Conservation (phyloP, 2,329 filamentous ascomycete species). For the Onygenales sp. region DNA sequence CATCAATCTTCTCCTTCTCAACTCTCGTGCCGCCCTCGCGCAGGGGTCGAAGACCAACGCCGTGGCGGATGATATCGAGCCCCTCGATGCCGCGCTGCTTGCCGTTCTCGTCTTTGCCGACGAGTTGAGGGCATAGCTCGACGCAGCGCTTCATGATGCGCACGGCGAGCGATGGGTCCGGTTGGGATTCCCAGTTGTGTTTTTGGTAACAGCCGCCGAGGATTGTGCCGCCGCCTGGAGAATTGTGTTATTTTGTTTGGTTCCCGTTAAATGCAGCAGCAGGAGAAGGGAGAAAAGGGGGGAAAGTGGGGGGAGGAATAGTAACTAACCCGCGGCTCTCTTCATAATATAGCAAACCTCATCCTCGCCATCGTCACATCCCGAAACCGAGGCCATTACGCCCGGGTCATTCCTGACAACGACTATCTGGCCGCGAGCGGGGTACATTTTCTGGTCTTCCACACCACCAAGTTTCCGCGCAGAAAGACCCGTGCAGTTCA, state of each 20-base stretch:
- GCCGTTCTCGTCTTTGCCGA: constrained; percentile 40
- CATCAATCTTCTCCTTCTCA: constrained; percentile 59
- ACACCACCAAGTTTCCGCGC: constrained; percentile 73
- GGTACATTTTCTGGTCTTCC: constrained; percentile 60
- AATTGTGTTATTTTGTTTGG: neutral
- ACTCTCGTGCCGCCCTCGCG: constrained; percentile 64
- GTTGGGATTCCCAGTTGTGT: constrained; percentile 67
- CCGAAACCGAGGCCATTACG: constrained; percentile 60
- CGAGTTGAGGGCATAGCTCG: constrained; percentile 26
- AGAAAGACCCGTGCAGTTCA: constrained; percentile 79
- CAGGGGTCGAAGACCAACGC: constrained; percentile 70
- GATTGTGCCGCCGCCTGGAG: constrained; percentile 64
- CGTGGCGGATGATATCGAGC: constrained; percentile 68
- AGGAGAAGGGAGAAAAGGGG: neutral
- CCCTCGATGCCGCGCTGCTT: constrained; percentile 51
- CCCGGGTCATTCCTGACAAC: constrained; percentile 70
- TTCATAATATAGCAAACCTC: constrained; percentile 78
- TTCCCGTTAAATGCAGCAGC: neutral
- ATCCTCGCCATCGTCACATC: constrained; percentile 61
- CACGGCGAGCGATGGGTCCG: constrained; percentile 68
- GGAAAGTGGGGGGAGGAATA: neutral
- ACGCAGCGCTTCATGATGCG: constrained; percentile 68
- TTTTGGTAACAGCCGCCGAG: constrained; percentile 79
- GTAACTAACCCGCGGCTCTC: constrained; percentile 44
- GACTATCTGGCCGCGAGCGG: constrained; percentile 74